Evolutionary conservation across 1,284 basidiomycete species (phyloP), one percentile per base, ranked within the genome.

Genomic region (Cutaneotrichosporon mucoides): DNA sequence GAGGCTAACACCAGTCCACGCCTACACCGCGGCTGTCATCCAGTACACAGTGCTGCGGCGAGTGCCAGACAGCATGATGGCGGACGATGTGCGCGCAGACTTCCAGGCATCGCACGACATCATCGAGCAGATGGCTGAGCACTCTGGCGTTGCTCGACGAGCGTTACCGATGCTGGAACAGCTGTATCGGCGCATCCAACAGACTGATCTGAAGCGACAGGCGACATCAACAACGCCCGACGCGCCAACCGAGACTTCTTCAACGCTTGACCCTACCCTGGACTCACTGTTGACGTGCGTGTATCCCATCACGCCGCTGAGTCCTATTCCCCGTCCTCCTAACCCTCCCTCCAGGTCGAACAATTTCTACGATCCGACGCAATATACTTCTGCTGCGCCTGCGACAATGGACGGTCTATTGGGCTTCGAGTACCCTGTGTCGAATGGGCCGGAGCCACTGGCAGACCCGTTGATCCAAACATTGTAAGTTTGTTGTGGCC

Each of bases 21-120:
- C 65, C 9, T 68, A 65, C 55, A 68, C 65, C 1, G 61, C 65
- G n/a, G 63, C 63, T 3, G 61, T 66, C 4, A 68, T 68, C 44
- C 65, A 66, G 38, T 59, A 62, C 45, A 60, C 56, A 0, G 67
- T 68, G 0, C 38, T 68, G 40, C 56, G 66, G 4, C 63, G 63
- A 4, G 64, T 62, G 2, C 67, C 67, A 5, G 37, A 48, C 4
- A 61, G 62, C 55, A 66, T 68, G 61, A 63, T 68, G 61, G 63
- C 62, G 9, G 61, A 65, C 40, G 66, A 68, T 38, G 64, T 66
- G 16, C 62, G 65, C 7, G 53, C 57, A 37, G 62, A 66, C 55
- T 68, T 68, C 40, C 45, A 56, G 11, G 49, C 53, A 3, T 57
- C 65, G 6, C 53, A 57, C 50, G 55, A 61, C 38, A 60, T 66